Percentiles rank a stretch among this genome's conserved stretches.
Conservation (phyloP, 805 yeast genomes). For the Ogataea thermomethanolica region DNA sequence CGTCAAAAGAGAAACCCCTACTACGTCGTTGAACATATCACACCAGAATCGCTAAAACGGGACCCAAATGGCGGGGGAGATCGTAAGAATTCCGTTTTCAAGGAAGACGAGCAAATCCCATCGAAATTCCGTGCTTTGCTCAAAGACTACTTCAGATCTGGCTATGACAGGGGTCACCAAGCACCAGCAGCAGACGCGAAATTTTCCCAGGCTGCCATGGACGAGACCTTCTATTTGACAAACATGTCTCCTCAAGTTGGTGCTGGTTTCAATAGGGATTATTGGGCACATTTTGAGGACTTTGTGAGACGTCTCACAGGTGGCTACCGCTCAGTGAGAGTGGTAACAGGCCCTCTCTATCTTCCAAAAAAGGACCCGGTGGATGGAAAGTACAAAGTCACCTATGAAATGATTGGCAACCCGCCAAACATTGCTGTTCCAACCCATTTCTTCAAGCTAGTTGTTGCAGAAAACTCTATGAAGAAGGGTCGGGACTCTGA, state of each 20-base stretch:
- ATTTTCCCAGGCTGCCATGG: constrained; percentile 86
- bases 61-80: constrained; percentile 51
- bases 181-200: constrained; percentile 98
- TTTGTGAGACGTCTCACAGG: constrained; percentile 75
- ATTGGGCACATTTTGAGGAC: constrained; percentile 96
- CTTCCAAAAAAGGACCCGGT: constrained; percentile 68
- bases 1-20: constrained; percentile 82
- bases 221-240: constrained; percentile 85
- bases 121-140: constrained; percentile 67
- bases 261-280: constrained; percentile 93
- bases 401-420: constrained; percentile 90
- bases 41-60: constrained; percentile 59
- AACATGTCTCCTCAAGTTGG: constrained; percentile 98
- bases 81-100: constrained; percentile 76
- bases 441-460: constrained; percentile 89
- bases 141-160: constrained; percentile 88
- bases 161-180: constrained; percentile 95
- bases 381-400: constrained; percentile 82
- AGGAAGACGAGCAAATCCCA: constrained; percentile 84
- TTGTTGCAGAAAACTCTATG: constrained; percentile 71
- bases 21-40: constrained; percentile 82
- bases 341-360: constrained; percentile 92
- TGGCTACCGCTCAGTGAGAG: constrained; percentile 70
- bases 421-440: constrained; percentile 98
- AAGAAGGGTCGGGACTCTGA: constrained; percentile 35